Percentiles rank a stretch among this genome's conserved stretches.
Conservation (phyloP, 345 rosid species). For the Kernera saxatilis region DNA sequence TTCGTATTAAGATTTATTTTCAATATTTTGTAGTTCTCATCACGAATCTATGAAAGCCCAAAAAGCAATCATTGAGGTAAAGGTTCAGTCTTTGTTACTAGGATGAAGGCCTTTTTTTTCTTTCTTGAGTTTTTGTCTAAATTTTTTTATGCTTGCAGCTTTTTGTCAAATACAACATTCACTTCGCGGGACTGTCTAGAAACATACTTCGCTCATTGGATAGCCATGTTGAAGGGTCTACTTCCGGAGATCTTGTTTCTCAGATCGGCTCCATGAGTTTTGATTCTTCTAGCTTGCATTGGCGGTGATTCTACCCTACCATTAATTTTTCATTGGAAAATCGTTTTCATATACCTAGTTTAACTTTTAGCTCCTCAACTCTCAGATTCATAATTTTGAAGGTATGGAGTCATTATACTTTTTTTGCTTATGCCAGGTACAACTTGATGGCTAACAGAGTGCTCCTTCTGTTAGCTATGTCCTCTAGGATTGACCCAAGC, state of each 20-base stretch:
- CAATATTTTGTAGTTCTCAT: constrained; percentile 67
- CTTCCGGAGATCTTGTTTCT: constrained; percentile 76
- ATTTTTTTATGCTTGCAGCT: constrained; percentile 49
- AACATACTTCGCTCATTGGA: constrained; percentile 63
- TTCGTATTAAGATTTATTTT: constrained; percentile 10
- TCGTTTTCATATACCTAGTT: not conserved
- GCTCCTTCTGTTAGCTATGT: constrained; percentile 86
- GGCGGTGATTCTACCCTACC: constrained; percentile 60
- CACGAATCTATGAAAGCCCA: constrained; percentile 91
- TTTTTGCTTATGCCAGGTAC: constrained; percentile 48
- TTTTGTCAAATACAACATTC: constrained; percentile 95
- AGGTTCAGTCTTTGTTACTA: constrained; percentile 6
- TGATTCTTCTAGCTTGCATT: constrained; percentile 85
- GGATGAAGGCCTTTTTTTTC: not conserved
- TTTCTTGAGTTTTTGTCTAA: constrained; percentile 6
- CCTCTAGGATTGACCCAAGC: constrained; percentile 64
- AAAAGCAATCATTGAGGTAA: constrained; percentile 93
- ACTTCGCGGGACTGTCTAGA: constrained; percentile 83
- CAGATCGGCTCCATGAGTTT: constrained; percentile 83
- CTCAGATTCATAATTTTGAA: not conserved
- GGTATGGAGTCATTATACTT: not conserved
- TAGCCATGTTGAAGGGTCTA: constrained; percentile 53
- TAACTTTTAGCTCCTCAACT: constrained; percentile 1
- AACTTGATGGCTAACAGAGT: constrained; percentile 99
- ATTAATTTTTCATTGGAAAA: not conserved